Evolutionary conservation across 257 asterid genomes (phyloP).

Genomic region (Nicotiana knightiana): DNA sequence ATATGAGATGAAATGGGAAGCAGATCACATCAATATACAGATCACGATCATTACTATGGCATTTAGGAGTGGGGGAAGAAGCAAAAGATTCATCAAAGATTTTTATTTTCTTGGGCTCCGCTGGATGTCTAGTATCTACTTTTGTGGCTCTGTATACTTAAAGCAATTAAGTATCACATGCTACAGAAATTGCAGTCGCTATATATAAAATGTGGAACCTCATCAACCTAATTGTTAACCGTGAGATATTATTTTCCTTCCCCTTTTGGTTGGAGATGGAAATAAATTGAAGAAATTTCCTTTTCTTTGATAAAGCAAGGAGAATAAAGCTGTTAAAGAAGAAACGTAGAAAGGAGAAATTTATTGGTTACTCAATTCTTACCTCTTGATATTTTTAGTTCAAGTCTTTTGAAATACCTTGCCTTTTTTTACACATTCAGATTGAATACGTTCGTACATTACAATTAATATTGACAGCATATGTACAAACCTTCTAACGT

Average conservation of each 20-base stretch:
- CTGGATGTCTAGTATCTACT: not conserved
- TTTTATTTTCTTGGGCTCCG: not conserved
- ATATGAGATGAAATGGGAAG: not conserved
- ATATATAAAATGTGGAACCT: not conserved
- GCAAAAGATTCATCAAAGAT: not conserved
- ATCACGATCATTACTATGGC: not conserved
- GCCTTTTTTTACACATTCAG: not conserved
- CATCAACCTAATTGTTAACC: not conserved
- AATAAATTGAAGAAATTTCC: not conserved
- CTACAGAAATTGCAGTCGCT: not conserved
- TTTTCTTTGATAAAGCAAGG: not conserved
- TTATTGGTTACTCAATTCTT: not conserved
- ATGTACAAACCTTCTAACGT: not conserved
- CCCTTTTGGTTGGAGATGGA: not conserved
- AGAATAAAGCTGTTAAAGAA: not conserved
- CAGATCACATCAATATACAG: conserved; percentile 7
- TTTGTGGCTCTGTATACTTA: not conserved
- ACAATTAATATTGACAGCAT: not conserved
- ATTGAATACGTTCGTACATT: not conserved
- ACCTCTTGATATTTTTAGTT: not conserved
- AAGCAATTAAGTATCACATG: conserved; percentile 3
- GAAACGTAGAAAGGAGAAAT: not conserved
- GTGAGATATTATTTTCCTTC: not conserved
- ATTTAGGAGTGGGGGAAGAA: not conserved
- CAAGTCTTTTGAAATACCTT: not conserved